These are phyloP conservation scores for Ustilago shanxiensis DNA, from an alignment of 1,284 basidiomycete species.

Conservation along the genomic window DNA sequence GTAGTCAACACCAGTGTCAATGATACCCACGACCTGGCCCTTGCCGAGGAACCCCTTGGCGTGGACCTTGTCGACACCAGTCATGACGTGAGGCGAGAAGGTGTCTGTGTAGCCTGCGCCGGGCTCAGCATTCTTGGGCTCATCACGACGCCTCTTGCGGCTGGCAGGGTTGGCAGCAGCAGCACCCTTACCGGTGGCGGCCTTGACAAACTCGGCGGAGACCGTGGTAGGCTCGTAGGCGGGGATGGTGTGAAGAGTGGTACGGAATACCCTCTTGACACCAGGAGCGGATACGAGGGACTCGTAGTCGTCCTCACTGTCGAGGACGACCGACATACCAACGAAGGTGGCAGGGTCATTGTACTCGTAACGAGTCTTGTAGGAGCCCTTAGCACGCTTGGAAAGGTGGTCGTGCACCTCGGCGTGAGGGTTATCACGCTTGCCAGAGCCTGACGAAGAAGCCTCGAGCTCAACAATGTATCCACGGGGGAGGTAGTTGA, in stretches of 20 bases:
- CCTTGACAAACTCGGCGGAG: conserved; percentile 48
- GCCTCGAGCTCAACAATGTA: conserved; percentile 53
- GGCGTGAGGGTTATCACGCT: conserved; percentile 45
- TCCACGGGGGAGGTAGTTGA: conserved; percentile 34
- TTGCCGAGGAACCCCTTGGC: conserved; percentile 73
- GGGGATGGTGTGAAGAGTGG: conserved; percentile 43
- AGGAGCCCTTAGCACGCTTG: conserved; percentile 42
- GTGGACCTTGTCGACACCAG: conserved; percentile 74
- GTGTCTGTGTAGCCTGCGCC: conserved; percentile 47
- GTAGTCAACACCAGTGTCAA: conserved; percentile 75
- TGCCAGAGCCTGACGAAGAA: conserved; percentile 22
- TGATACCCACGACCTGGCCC: conserved; percentile 75
- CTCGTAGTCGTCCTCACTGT: conserved; percentile 50
- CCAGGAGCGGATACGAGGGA: conserved; percentile 43
- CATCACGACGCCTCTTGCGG: conserved; percentile 38
- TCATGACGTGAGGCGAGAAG: conserved; percentile 60
- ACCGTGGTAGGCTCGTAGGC: conserved; percentile 49
- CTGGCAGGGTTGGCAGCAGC: conserved; percentile 6
- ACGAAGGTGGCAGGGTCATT: conserved; percentile 53
- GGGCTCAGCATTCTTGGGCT: conserved; percentile 35
- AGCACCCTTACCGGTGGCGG: conserved; percentile 33
- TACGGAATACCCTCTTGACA: conserved; percentile 49
- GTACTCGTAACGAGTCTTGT: conserved; percentile 53
- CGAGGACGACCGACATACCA: conserved; percentile 51
- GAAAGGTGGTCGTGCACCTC: conserved; percentile 46